Evolutionary conservation across 2,329 filamentous ascomycete species (phyloP), one percentile per base, ranked within the genome.

Genomic region (Monascus ruber): DNA sequence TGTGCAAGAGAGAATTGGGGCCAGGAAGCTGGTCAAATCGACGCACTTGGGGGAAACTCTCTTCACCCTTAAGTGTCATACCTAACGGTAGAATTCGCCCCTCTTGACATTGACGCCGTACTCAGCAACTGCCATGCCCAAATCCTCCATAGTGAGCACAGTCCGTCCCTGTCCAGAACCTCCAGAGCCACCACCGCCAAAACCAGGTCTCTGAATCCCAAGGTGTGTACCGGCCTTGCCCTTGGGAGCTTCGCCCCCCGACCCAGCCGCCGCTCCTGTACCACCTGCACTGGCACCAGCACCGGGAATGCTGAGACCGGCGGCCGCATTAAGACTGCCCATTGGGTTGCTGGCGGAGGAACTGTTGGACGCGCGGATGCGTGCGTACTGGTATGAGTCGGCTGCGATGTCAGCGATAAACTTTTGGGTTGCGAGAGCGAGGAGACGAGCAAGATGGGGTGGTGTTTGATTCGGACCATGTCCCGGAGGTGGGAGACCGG

Each of bases 91-190:
- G 59, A 96, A 98, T 68, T 98, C 91, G 56, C 89, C 88, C 47
- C 91, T 76, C 77, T 94, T 96, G 38, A 96, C 84, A 59, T 94
- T 98, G 38, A 98, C 87, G 1, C 91, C 91, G 59, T 96, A 98
- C 70, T 98, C 91, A 27, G 85, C 85, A 26, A 96, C 89, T 1
- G 91, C 91, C 87, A 96, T 96, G 10, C 91, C 91, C 53, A 98
- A 64, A 62, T 98, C 91, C 66, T 98, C 91, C 91, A 98, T 96
- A 1, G 91, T 96, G 45, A 98, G 71, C 40, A 98, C 89, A 11
- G 91, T 95, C 47, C 87, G 75, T 47, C 93, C 94, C 67, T 93
- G 85, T 5, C 63, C 64, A 40, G 80, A 84, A 1, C 85, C 85
- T 26, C 88, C 87, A 54, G 87, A 85, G 0, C 88, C 88, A 50